Evolutionary conservation across 352 stramenopile genomes (phyloP).

Genomic region (Pythium sukuiense): DNA sequence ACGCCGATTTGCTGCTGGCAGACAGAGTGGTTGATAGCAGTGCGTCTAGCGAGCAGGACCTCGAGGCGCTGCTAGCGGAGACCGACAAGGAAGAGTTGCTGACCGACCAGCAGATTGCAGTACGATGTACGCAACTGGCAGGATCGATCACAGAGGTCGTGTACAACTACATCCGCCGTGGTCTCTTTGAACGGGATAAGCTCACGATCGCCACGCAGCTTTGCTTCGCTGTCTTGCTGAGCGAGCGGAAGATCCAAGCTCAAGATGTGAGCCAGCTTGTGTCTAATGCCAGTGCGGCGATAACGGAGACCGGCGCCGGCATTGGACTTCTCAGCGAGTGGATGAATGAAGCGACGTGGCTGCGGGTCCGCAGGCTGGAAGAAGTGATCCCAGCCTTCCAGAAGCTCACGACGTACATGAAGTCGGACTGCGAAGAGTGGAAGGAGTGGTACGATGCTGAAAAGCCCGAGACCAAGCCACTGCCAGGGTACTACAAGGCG

Average conservation of each 20-base stretch:
- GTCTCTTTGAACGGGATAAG: slow-evolving; percentile 94
- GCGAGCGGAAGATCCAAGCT: slow-evolving; percentile 60
- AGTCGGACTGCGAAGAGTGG: slow-evolving; percentile 95
- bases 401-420: slow-evolving; percentile 93
- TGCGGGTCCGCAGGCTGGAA: slow-evolving; percentile 90
- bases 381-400: slow-evolving; percentile 82
- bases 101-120: slow-evolving; percentile 48
- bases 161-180: slow-evolving; percentile 95
- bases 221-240: slow-evolving; percentile 89
- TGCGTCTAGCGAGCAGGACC: slow-evolving; percentile 45
- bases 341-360: slow-evolving; percentile 88
- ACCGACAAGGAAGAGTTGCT: slow-evolving; percentile 67
- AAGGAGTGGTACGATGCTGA: slow-evolving; percentile 93
- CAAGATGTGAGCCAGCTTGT: slow-evolving; percentile 81
- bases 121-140: slow-evolving; percentile 56
- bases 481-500: slow-evolving; percentile 87
- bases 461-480: slow-evolving; percentile 83
- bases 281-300: slow-evolving; percentile 32
- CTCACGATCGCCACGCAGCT: slow-evolving; percentile 91
- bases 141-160: slow-evolving; percentile 82
- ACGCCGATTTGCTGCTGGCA: slow-evolving; percentile 76
- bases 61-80: slow-evolving; percentile 62
- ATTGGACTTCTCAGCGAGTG: slow-evolving; percentile 94
- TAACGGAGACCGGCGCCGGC: slow-evolving; percentile 39
- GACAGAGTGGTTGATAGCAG: slow-evolving; percentile 63